phyloP scores from a whole-genome alignment of 2,329 filamentous ascomycete species.

The Ophiostoma montium region DNA sequence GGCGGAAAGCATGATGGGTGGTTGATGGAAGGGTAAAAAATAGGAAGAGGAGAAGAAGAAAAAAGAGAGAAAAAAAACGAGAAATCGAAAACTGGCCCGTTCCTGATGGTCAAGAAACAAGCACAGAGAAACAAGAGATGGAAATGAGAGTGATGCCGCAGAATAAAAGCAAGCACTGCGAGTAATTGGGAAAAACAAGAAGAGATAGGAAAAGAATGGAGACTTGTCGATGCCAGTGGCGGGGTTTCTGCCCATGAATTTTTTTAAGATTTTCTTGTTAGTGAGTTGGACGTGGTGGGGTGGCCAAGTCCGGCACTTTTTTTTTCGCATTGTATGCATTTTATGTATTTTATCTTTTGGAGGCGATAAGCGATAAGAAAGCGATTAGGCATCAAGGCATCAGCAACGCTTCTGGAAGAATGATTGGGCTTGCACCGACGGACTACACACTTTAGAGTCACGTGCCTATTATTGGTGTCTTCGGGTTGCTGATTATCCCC shows the following conservation, averaged over 20 bases:
- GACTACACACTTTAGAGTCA: too few relatives aligned
- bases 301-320: slow-evolving; percentile 1
- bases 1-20: slow-evolving; percentile 47
- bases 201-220: slow-evolving; percentile 2
- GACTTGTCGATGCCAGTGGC: slow-evolving; percentile 6
- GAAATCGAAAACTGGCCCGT: not conserved
- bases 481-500: too few relatives aligned
- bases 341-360: too few relatives aligned
- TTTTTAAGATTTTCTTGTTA: slow-evolving; percentile 8
- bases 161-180: slow-evolving; percentile 7
- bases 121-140: not conserved
- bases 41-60: not conserved
- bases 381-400: slow-evolving; percentile 11
- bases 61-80: not conserved
- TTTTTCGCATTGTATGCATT: too few relatives aligned
- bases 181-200: slow-evolving; percentile 4
- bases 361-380: not conserved
- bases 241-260: slow-evolving; percentile 7
- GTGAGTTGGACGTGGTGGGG: slow-evolving; percentile 8
- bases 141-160: slow-evolving; percentile 6
- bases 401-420: not conserved
- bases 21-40: not conserved
- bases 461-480: too few relatives aligned
- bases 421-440: not conserved
- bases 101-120: not conserved